Conservation (phyloP, 768 basidiomycete species). For the Coprinellus micaceus region DNA sequence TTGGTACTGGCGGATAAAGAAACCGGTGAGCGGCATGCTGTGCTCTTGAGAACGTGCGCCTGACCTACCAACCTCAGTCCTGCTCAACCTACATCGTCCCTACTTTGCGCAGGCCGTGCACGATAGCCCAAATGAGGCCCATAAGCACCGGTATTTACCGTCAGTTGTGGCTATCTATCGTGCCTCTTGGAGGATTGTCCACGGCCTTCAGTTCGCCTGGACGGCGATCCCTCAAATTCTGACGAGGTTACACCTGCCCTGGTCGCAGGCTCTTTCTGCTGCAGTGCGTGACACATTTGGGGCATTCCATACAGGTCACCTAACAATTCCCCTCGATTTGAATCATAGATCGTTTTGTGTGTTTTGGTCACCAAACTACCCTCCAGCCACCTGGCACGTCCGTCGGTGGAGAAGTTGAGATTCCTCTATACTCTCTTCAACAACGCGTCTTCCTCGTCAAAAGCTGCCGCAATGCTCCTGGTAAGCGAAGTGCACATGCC, state of each 20-base stretch:
- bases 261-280: constrained; percentile 65
- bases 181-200: constrained; percentile 64
- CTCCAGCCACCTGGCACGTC: constrained; percentile 41
- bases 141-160: constrained; percentile 59
- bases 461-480: constrained; percentile 42
- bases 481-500: constrained; percentile 26
- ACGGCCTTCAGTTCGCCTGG: constrained; percentile 44
- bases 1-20: constrained; percentile 47
- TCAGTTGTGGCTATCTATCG: constrained; percentile 73
- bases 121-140: constrained; percentile 52
- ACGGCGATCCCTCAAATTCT: constrained; percentile 37
- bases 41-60: not conserved
- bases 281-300: constrained; percentile 43
- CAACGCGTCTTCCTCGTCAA: constrained; percentile 40
- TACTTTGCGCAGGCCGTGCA: constrained; percentile 67
- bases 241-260: constrained; percentile 47
- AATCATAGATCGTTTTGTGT: constrained; percentile 61
- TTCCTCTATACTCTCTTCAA: constrained; percentile 42
- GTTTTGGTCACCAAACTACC: constrained; percentile 51
- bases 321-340: not conserved
- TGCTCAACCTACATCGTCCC: constrained; percentile 62
- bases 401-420: constrained; percentile 49
- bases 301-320: not conserved
- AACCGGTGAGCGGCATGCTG: constrained; percentile 31
- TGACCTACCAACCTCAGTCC: constrained; percentile 31